Evolutionary conservation across 805 yeast genomes (phyloP), one percentile per base, ranked within the genome.

Genomic region (Ogataea pilisensis): DNA sequence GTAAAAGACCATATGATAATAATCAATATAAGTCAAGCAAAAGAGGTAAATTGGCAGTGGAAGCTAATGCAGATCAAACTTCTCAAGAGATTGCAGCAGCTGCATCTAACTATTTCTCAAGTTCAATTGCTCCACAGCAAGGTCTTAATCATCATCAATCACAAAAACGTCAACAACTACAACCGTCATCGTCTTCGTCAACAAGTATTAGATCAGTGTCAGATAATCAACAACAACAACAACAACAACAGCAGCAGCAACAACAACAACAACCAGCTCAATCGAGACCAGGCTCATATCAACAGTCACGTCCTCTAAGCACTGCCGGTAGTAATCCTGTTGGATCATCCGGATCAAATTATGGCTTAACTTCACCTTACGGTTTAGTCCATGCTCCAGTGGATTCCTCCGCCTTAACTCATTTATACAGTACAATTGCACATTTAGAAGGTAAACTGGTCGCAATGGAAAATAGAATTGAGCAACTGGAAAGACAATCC

Each of bases 391-490:
- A 16, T 26, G 16, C 24, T 17, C 9, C 31, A 17, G 31, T 24
- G 11, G 16, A 26, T 13, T 13, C 35, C 21, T 9, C 17, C 17
- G 25, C 19, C 6, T 28, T 44, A 12, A 43, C 50, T 14, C 47
- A 48, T 27, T 37, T 49, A 13, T 44, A 46, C 20, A 48, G 46
- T 20, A 50, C 54, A 3, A 48, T 54, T 17, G 46, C 53, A 17
- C 35, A 40, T 8, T 37, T 53, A 19, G 54, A 54, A 37, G 46
- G 53, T 3, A 50, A 48, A 35, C 49, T 53, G 27, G 42, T 38
- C 20, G 27, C 48, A 8, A 33, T 54, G 31, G 54, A 54, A 34
- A 34, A 43, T 20, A 43, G 49, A 36, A 41, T 54, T 21, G 35
- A 43, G 18, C 48, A 46, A 25, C 31, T 54, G 20, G 54, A 54